Evolutionary conservation across 352 stramenopile genomes (phyloP).

Genomic region (Phytopythium aichiense): DNA sequence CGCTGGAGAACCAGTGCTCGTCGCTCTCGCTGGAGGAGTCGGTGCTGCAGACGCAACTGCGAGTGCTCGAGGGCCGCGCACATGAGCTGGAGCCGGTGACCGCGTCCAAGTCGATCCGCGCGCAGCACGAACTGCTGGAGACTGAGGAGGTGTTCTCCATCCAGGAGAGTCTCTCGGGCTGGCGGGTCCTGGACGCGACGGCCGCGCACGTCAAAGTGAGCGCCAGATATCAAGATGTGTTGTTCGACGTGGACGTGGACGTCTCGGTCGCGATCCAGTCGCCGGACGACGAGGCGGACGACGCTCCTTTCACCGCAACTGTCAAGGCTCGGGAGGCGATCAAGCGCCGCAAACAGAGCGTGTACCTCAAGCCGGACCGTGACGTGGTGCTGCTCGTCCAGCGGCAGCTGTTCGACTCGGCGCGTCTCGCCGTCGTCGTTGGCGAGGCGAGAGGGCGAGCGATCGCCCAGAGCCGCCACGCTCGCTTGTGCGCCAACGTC

Average conservation of each 20-base stretch:
- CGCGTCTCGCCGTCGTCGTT: conserved; percentile 22
- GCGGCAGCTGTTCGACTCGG: conserved; percentile 44
- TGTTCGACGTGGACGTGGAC: conserved; percentile 39
- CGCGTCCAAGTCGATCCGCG: conserved; percentile 14
- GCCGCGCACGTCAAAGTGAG: conserved; percentile 36
- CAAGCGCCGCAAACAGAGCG: conserved; percentile 27
- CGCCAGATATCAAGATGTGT: conserved; percentile 42
- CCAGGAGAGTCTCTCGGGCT: conserved; percentile 45
- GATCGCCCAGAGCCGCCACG: conserved; percentile 8
- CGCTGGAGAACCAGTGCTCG: conserved; percentile 54
- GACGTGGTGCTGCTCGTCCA: conserved; percentile 48
- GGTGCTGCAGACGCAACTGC: conserved; percentile 55
- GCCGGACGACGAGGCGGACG: conserved; percentile 4
- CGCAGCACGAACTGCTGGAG: conserved; percentile 39
- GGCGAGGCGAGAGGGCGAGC: conserved; percentile 6
- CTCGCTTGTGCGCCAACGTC: conserved; percentile 29
- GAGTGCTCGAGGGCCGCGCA: conserved; percentile 43
- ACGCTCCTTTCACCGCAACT: neutral
- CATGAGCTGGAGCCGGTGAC: conserved; percentile 44
- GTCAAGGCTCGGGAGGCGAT: conserved; percentile 23
- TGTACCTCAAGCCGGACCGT: conserved; percentile 31
- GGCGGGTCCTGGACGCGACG: conserved; percentile 45
- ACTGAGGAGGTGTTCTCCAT: conserved; percentile 51
- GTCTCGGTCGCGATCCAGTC: conserved; percentile 29
- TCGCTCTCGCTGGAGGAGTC: conserved; percentile 63